Evolutionary conservation across 306 rosid species (phyloP), one percentile per base, ranked within the genome.

Genomic region (Canavalia gladiata): DNA sequence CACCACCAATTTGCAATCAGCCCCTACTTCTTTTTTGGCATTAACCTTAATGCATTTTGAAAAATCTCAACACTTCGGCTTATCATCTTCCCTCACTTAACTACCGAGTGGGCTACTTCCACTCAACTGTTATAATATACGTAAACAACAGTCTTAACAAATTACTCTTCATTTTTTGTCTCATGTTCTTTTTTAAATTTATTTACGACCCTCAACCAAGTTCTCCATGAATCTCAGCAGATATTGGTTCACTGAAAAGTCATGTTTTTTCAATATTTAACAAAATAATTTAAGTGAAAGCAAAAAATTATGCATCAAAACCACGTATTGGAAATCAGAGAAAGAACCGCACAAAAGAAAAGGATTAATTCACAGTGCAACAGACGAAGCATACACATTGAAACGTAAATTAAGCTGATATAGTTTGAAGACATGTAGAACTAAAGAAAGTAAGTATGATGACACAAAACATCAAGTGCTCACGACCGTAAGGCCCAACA

Each of bases 1-100:
- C 87, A 45, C 75, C 83, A 35, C 66, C 35, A 56, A 29, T 8
- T 45, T 2, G 3, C 52, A 4, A 25, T 11, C 28, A n/a, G 6
- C 50, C 49, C n/a, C 25, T 18, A 33, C n/a, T 3, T 37, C 56
- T 29, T 51, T 47, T 72, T 13, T 5, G 34, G 31, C 60, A 64
- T 73, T 31, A 39, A 42, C 65, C 39, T 42, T 5, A 7, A 41
- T 29, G 57, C 65, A 63, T 29, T 67, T 50, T 35, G 28, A 52
- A 49, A n/a, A 39, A 60, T 54, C 7, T 63, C 39, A 34, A 10
- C 4, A 66, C 63, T 78, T 37, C 42, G 2, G 33, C 43, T 47
- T 39, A 46, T 35, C 41, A 39, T 55, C 35, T 25, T 35, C 2
- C 39, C 46, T n/a, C 57, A 63, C 72, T 47, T 39, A 30, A 29